Conservation (phyloP, 495 filamentous ascomycete species). For the Amphirosellinia nigrospora region DNA sequence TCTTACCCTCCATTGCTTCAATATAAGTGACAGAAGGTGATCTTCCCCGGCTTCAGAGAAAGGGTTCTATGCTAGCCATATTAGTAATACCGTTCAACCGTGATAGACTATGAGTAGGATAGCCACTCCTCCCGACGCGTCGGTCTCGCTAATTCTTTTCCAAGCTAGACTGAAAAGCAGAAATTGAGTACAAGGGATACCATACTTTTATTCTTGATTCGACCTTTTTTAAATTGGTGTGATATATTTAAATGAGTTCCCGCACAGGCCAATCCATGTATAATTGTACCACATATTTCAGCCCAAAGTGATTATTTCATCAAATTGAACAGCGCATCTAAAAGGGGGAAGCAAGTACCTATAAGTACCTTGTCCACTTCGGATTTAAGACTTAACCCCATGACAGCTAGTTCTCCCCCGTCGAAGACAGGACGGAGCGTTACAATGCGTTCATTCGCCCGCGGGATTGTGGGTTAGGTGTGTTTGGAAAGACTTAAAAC, state of each 20-base stretch:
- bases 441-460: neutral
- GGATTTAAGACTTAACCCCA: neutral
- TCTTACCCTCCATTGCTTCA: neutral
- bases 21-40: neutral
- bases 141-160: neutral
- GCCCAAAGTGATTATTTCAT: no score
- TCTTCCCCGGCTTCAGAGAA: neutral
- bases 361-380: neutral
- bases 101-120: conserved; percentile 1
- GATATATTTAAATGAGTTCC: no score
- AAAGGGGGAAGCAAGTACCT: no score
- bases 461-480: neutral
- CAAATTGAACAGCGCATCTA: no score
- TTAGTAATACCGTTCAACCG: neutral
- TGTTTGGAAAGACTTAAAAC: neutral
- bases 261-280: no score
- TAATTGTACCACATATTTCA: no score
- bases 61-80: neutral
- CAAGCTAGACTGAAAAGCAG: neutral
- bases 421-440: neutral
- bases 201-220: neutral
- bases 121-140: neutral
- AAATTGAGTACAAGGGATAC: neutral
- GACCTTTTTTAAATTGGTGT: neutral
- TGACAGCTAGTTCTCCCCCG: neutral